These are phyloP conservation scores for Pseudogymnoascus sp. DNA, from an alignment of 2,329 filamentous ascomycete genomes.

Conservation along the genomic window DNA sequence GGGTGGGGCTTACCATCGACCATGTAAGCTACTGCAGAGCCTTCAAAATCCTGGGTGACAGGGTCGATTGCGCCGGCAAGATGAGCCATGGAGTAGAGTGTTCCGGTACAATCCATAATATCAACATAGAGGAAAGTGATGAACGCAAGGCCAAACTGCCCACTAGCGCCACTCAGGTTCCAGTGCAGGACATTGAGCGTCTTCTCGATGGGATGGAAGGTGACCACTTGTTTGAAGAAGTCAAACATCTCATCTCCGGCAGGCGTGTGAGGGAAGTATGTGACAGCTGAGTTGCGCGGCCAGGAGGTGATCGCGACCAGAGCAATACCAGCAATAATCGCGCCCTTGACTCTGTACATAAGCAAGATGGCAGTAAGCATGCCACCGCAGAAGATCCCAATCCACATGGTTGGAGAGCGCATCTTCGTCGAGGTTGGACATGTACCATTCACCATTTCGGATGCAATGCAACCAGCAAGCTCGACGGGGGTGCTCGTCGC, in stretches of 20 bases:
- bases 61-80: slow-evolving; percentile 76
- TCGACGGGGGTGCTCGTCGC: slow-evolving; percentile 60
- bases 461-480: slow-evolving; percentile 50
- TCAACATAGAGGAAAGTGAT: slow-evolving; percentile 89
- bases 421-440: slow-evolving; percentile 64
- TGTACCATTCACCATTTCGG: slow-evolving; percentile 36
- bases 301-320: slow-evolving; percentile 84
- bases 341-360: slow-evolving; percentile 81
- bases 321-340: slow-evolving; percentile 74
- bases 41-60: slow-evolving; percentile 78
- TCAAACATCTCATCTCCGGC: slow-evolving; percentile 65
- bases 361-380: slow-evolving; percentile 72
- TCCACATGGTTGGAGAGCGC: slow-evolving; percentile 77
- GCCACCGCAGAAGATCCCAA: slow-evolving; percentile 80
- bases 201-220: slow-evolving; percentile 68
- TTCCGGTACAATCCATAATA: slow-evolving; percentile 80
- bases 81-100: slow-evolving; percentile 81
- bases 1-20: slow-evolving; percentile 50
- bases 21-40: slow-evolving; percentile 73
- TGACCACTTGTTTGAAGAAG: slow-evolving; percentile 83
- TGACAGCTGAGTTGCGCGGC: slow-evolving; percentile 68
- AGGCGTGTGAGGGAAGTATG: slow-evolving; percentile 68
- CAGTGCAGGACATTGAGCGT: slow-evolving; percentile 67
- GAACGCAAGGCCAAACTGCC: slow-evolving; percentile 73
- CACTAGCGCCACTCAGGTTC: slow-evolving; percentile 53